These are phyloP conservation scores for Asterionellopsis glacialis DNA, from an alignment of 108 stramenopile genomes.

Conservation along the genomic window DNA sequence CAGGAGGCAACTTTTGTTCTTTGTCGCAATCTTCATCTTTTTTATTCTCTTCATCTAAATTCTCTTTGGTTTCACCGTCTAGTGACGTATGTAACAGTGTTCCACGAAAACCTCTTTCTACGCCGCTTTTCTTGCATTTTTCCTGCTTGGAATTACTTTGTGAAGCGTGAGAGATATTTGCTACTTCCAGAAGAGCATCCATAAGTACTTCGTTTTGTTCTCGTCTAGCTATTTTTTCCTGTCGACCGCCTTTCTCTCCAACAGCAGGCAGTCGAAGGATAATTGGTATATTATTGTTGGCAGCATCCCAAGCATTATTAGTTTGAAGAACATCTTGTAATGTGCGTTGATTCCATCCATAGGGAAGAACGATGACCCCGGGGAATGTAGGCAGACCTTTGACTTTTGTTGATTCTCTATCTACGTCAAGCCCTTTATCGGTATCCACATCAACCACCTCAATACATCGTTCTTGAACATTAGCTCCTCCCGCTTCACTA, in stretches of 20 bases:
- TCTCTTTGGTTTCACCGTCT: too few relatives aligned
- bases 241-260: conserved; percentile 6
- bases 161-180: conserved; percentile 1
- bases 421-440: not conserved
- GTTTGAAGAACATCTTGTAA: conserved; percentile 3
- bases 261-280: conserved; percentile 10
- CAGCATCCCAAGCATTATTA: not conserved
- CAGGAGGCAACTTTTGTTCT: too few relatives aligned
- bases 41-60: too few relatives aligned
- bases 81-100: not conserved
- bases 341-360: conserved; percentile 3
- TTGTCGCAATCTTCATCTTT: too few relatives aligned
- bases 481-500: not conserved
- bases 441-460: conserved; percentile 4
- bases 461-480: conserved; percentile 4
- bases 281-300: not conserved
- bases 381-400: conserved; percentile 1
- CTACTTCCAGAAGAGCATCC: conserved; percentile 18
- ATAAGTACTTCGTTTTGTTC: conserved; percentile 15
- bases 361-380: conserved; percentile 11
- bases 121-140: not conserved
- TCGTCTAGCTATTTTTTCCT: not conserved
- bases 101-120: conserved; percentile 2
- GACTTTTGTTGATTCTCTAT: conserved; percentile 1
- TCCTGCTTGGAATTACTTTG: not conserved